phyloP scores from a whole-genome alignment of 352 stramenopile genomes.

The Salisapilia sapeloensis region DNA sequence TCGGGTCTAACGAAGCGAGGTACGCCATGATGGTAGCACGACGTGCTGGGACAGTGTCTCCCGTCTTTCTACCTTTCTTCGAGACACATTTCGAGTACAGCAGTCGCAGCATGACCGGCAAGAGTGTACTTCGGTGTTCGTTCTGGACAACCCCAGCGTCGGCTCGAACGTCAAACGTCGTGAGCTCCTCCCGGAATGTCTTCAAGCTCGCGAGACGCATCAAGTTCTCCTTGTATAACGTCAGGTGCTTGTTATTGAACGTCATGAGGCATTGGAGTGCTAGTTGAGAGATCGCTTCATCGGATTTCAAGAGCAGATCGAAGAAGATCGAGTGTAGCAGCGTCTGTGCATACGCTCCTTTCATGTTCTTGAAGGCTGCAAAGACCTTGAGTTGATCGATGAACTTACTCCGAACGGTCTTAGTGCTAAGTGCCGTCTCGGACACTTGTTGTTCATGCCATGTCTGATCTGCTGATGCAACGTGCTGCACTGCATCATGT shows the following conservation, averaged over 20 bases:
- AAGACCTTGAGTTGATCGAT: conserved; percentile 75
- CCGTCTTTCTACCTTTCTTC: conserved; percentile 66
- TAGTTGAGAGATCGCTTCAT: conserved; percentile 73
- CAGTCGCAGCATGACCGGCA: conserved; percentile 78
- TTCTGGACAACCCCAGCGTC: conserved; percentile 47
- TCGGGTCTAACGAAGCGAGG: conserved; percentile 49
- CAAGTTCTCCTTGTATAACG: conserved; percentile 76
- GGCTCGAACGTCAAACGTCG: conserved; percentile 72
- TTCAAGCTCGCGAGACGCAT: conserved; percentile 61
- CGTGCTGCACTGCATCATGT: conserved; percentile 26
- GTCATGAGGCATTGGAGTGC: conserved; percentile 75
- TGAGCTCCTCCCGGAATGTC: conserved; percentile 82
- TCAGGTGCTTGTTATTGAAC: conserved; percentile 68
- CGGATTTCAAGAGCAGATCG: conserved; percentile 81
- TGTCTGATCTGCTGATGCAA: conserved; percentile 5
- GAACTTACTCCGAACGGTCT: conserved; percentile 62
- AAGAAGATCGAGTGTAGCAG: conserved; percentile 76
- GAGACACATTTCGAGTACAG: conserved; percentile 85
- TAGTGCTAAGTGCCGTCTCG: conserved; percentile 62
- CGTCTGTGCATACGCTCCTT: conserved; percentile 58
- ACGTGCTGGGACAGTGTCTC: conserved; percentile 71
- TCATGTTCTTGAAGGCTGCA: conserved; percentile 72
- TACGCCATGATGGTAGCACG: conserved; percentile 83
- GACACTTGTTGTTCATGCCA: conserved; percentile 13
- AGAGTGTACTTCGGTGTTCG: conserved; percentile 58